These are phyloP conservation scores for Cyclotella distinguenda DNA, from an alignment of 108 stramenopile species.

Conservation along the genomic window DNA sequence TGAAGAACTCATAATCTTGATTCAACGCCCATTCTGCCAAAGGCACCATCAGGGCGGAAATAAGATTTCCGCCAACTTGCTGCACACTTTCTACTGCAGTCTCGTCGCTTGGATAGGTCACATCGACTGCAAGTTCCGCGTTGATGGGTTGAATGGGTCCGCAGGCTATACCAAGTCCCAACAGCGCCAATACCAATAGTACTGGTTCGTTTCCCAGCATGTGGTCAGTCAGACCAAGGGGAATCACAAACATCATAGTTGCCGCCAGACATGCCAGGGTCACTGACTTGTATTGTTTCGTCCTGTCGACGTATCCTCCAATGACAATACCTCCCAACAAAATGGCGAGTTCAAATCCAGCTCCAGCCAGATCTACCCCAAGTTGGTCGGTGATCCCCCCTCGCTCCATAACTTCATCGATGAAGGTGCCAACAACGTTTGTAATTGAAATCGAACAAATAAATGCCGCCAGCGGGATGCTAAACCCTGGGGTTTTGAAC, in stretches of 20 bases:
- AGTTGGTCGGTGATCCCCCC: constrained; percentile 81
- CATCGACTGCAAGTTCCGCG: constrained; percentile 68
- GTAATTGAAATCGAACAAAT: constrained; percentile 81
- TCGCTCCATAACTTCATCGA: constrained; percentile 85
- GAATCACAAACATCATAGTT: constrained; percentile 55
- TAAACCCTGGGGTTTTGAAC: constrained; percentile 67
- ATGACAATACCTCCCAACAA: constrained; percentile 82
- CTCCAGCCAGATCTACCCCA: constrained; percentile 82
- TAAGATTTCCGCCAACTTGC: constrained; percentile 59
- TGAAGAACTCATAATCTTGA: constrained; percentile 52
- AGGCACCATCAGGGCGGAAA: constrained; percentile 55
- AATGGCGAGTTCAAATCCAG: constrained; percentile 86
- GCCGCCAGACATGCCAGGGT: constrained; percentile 73
- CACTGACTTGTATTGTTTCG: constrained; percentile 83
- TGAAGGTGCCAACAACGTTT: constrained; percentile 86
- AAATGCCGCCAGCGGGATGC: constrained; percentile 71
- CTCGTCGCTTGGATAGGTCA: constrained; percentile 64
- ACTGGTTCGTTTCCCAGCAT: constrained; percentile 49
- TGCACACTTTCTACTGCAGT: constrained; percentile 63
- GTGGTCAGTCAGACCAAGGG: constrained; percentile 58
- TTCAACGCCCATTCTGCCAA: constrained; percentile 53
- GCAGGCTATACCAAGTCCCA: constrained; percentile 50
- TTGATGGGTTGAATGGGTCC: constrained; percentile 68
- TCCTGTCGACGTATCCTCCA: constrained; percentile 84
- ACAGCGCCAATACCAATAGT: constrained; percentile 42